These are phyloP conservation scores for Trametes cubensis DNA, from an alignment of 768 basidiomycete genomes.

Conservation along the genomic window DNA sequence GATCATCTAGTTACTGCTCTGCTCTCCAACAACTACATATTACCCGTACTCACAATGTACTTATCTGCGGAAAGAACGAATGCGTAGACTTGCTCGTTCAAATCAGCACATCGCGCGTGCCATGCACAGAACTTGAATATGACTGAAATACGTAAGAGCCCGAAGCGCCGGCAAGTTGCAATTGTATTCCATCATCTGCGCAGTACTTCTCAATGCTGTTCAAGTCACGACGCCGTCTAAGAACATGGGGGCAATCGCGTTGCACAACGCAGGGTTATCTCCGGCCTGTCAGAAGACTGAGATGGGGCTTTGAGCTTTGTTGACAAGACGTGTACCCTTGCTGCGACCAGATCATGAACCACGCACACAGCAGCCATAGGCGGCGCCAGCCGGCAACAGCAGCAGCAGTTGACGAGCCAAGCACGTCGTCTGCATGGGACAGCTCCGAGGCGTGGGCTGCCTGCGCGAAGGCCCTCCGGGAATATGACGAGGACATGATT, in stretches of 20 bases:
- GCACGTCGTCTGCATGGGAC: background rate
- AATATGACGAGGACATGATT: constrained; percentile 25
- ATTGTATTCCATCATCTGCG: too few relatives aligned
- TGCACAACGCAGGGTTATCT: too few relatives aligned
- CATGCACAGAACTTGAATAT: too few relatives aligned
- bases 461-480: constrained; percentile 24
- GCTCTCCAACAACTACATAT: background rate
- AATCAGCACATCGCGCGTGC: background rate
- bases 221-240: too few relatives aligned
- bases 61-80: constrained; percentile 11
- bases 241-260: too few relatives aligned
- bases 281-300: too few relatives aligned
- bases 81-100: constrained; percentile 11
- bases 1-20: background rate
- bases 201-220: too few relatives aligned
- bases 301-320: too few relatives aligned
- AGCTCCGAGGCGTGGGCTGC: constrained; percentile 27
- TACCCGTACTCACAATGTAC: constrained; percentile 19
- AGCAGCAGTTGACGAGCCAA: background rate
- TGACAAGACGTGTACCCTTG: background rate
- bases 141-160: too few relatives aligned
- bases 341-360: background rate
- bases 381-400: background rate
- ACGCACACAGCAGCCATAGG: constrained; percentile 4
- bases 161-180: too few relatives aligned